Percentiles rank a stretch among this genome's conserved stretches.
phyloP scores from a whole-genome alignment of 208 protist genomes.

The Leishmania aethiopica region DNA sequence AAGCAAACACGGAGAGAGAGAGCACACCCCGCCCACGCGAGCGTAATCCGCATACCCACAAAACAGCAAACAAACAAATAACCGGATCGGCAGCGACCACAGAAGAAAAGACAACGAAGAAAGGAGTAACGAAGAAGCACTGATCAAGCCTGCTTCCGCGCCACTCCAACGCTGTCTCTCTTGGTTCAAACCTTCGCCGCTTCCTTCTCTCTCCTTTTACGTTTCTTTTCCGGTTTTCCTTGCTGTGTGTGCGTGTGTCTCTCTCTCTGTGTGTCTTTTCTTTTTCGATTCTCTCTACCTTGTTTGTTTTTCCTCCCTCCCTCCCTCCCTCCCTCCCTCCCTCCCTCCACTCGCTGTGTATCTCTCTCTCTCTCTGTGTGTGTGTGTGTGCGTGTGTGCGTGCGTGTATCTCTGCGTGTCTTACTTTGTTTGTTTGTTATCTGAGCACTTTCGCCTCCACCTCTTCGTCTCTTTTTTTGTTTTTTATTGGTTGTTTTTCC shows the following conservation, averaged over 20 bases:
- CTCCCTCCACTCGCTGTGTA: not conserved
- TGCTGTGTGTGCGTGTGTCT: not conserved
- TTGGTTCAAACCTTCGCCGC: not conserved
- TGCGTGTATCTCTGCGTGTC: not conserved
- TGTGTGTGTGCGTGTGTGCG: not conserved
- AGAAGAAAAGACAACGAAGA: not conserved
- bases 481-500: not conserved
- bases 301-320: not conserved
- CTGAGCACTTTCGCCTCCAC: no score
- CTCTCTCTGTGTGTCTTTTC: not conserved
- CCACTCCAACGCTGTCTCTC: not conserved
- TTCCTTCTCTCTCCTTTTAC: constrained; percentile 2
- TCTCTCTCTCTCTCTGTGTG: not conserved
- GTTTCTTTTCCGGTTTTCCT: no score
- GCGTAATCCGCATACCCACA: not conserved
- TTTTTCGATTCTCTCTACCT: not conserved
- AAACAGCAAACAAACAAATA: not conserved
- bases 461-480: not conserved
- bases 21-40: not conserved
- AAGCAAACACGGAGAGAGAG: not conserved
- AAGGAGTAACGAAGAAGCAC: not conserved
- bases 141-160: not conserved
- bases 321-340: no score
- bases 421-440: not conserved
- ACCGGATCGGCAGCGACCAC: not conserved